Conservation (phyloP, 2,329 filamentous ascomycete species). For the Dryadomyces sulphureus region DNA sequence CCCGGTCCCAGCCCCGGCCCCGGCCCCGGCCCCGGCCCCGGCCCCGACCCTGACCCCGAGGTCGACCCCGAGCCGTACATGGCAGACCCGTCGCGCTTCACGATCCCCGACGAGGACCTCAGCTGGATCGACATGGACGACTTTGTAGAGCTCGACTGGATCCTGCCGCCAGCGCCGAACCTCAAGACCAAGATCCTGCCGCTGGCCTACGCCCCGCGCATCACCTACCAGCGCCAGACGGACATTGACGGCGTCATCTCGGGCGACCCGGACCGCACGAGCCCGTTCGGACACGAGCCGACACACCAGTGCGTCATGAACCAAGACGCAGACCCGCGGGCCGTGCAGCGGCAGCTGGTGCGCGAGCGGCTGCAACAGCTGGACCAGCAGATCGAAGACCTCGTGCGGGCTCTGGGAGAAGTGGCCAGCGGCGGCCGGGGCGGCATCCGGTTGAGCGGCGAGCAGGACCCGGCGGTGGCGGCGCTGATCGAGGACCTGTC, state of each 20-base stretch:
- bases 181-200: constrained; percentile 91
- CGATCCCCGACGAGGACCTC: constrained; percentile 86
- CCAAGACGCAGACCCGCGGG: constrained; percentile 71
- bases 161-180: constrained; percentile 75
- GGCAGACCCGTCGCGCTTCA: constrained; percentile 73
- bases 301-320: constrained; percentile 96
- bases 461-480: constrained; percentile 18
- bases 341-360: constrained; percentile 77
- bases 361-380: constrained; percentile 66
- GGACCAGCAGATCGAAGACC: constrained; percentile 60
- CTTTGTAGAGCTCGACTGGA: constrained; percentile 96
- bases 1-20: too few species aligned
- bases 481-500: constrained; percentile 46
- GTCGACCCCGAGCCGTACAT: too few species aligned
- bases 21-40: too few species aligned
- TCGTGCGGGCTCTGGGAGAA: constrained; percentile 58
- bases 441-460: constrained; percentile 22
- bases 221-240: constrained; percentile 95
- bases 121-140: constrained; percentile 99
- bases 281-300: constrained; percentile 81
- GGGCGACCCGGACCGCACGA: constrained; percentile 69
- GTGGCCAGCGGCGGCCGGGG: constrained; percentile 47
- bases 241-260: constrained; percentile 72
- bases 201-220: constrained; percentile 78
- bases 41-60: too few species aligned